phyloP scores from a whole-genome alignment of 1,284 basidiomycete species.

The Ceratobasidium sp. region DNA sequence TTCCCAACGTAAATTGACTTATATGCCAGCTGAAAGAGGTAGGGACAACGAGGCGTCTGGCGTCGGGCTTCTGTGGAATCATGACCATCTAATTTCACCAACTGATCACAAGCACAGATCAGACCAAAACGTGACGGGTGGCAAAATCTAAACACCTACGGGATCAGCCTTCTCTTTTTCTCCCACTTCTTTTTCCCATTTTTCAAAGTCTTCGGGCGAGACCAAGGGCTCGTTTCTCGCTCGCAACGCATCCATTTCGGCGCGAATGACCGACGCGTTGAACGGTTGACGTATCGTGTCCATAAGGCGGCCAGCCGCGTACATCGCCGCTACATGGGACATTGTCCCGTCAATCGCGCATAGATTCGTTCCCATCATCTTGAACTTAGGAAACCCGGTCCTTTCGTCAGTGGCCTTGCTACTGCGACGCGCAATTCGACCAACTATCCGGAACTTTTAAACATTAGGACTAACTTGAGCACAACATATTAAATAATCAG shows the following conservation, averaged over 20 bases:
- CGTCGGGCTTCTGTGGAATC: not conserved
- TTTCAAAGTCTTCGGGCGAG: conserved; percentile 8
- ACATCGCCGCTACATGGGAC: conserved; percentile 32
- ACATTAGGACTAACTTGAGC: not conserved
- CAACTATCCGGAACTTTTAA: conserved; percentile 22
- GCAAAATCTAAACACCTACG: not conserved
- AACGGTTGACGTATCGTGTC: conserved; percentile 28
- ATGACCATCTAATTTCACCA: not conserved
- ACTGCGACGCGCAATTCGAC: not conserved
- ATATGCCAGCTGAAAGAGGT: conserved; percentile 12
- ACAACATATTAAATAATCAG: not conserved
- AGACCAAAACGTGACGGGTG: not conserved
- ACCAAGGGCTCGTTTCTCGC: not conserved
- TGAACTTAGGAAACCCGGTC: not conserved
- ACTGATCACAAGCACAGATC: not conserved
- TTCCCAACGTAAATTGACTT: conserved; percentile 29
- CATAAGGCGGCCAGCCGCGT: conserved; percentile 28
- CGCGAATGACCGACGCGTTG: conserved; percentile 34
- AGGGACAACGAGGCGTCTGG: conserved; percentile 9
- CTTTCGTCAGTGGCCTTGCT: not conserved
- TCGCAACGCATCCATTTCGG: conserved; percentile 29
- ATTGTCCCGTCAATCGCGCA: conserved; percentile 24
- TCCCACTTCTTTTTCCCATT: conserved; percentile 7
- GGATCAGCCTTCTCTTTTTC: not conserved
- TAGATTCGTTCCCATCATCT: not conserved